phyloP scores from a whole-genome alignment of 2,329 filamentous ascomycete species.

The Chlorencoelia australis region DNA sequence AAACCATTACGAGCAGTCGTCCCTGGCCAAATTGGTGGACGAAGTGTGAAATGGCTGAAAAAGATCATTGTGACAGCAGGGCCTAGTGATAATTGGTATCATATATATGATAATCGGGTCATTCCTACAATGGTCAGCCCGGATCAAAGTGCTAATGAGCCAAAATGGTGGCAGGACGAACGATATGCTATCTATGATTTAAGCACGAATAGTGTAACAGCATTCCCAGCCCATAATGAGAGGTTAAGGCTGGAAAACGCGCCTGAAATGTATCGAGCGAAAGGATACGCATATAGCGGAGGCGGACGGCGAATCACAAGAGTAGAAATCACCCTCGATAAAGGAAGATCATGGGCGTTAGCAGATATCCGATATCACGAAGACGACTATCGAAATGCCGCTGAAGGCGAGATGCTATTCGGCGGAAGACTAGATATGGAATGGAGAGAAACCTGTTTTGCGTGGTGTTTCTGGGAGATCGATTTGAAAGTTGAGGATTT shows the following conservation, averaged over 20 bases:
- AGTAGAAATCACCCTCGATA: slow-evolving; percentile 75
- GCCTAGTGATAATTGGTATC: slow-evolving; percentile 90
- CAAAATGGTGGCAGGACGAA: slow-evolving; percentile 77
- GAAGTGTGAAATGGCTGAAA: slow-evolving; percentile 90
- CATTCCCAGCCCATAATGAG: slow-evolving; percentile 72
- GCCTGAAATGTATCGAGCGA: slow-evolving; percentile 49
- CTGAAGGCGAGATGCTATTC: slow-evolving; percentile 53
- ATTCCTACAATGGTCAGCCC: slow-evolving; percentile 79
- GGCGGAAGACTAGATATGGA: slow-evolving; percentile 71
- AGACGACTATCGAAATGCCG: slow-evolving; percentile 62
- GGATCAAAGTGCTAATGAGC: slow-evolving; percentile 64
- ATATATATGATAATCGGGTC: slow-evolving; percentile 88
- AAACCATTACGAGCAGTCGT: slow-evolving; percentile 75
- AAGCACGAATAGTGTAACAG: slow-evolving; percentile 75
- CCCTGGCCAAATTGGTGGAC: slow-evolving; percentile 82
- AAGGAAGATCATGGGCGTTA: slow-evolving; percentile 69
- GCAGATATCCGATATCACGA: slow-evolving; percentile 75
- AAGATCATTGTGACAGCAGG: slow-evolving; percentile 65
- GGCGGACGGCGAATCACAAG: slow-evolving; percentile 76
- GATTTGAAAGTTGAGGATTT: slow-evolving; percentile 55
- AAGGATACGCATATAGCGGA: slow-evolving; percentile 81
- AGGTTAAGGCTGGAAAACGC: slow-evolving; percentile 40
- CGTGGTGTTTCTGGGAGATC: slow-evolving; percentile 87
- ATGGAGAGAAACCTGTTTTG: slow-evolving; percentile 74
- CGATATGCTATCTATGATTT: slow-evolving; percentile 89